These are phyloP conservation scores for Russula sp. DNA, from an alignment of 768 basidiomycete species.

Conservation along the genomic window DNA sequence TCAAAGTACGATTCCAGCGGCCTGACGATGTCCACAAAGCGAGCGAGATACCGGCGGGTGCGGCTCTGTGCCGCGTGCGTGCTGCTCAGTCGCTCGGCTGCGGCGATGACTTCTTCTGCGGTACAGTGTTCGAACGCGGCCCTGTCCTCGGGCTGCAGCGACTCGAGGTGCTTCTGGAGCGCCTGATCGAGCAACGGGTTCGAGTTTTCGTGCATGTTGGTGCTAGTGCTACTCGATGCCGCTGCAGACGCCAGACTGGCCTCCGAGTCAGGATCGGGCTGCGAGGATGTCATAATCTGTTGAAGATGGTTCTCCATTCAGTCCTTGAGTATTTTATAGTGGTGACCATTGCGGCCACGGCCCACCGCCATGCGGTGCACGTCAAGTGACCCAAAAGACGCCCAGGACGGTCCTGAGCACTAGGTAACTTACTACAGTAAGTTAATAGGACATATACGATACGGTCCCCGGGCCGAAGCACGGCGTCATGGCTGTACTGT, in stretches of 20 bases:
- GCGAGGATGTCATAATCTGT: background rate
- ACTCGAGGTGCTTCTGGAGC: conserved; percentile 6
- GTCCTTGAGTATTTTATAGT: background rate
- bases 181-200: conserved; percentile 11
- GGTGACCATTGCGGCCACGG: too few species aligned
- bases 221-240: background rate
- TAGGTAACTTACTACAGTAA: too few species aligned
- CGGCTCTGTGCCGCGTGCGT: background rate
- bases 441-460: too few species aligned
- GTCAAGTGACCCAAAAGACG: background rate
- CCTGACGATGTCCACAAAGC: background rate
- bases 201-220: background rate
- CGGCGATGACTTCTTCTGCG: background rate
- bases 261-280: background rate
- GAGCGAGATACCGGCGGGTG: background rate
- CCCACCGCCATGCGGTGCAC: background rate
- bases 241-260: background rate
- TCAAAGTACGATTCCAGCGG: conserved; percentile 7
- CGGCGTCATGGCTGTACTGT: too few species aligned
- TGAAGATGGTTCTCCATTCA: background rate
- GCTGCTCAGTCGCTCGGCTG: background rate
- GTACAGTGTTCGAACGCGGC: background rate
- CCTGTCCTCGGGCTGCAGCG: background rate
- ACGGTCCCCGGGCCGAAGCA: too few species aligned
- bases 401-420: too few species aligned